A percentile compares a stretch with the other conserved stretches of the same genome.
These are phyloP conservation scores for Neonectria neomacrospora DNA, from an alignment of 2,329 filamentous ascomycete species.

Conservation along the genomic window DNA sequence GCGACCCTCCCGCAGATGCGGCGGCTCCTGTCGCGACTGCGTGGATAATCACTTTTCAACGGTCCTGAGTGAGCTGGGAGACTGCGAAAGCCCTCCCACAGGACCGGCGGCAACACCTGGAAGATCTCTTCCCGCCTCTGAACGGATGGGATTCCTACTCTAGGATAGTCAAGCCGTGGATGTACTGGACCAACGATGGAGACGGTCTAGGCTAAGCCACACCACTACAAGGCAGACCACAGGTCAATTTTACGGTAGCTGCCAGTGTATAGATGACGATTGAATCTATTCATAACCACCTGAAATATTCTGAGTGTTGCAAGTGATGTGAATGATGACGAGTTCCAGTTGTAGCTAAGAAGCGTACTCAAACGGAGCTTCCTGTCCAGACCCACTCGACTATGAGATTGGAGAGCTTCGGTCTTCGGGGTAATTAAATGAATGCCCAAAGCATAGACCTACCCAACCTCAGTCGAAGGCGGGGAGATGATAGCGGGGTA, in stretches of 20 bases:
- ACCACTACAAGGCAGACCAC: conserved; percentile 40
- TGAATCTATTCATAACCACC: conserved; percentile 61
- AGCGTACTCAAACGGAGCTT: background rate
- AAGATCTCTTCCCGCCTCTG: conserved; percentile 36
- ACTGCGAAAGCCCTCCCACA: conserved; percentile 25
- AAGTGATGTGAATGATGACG: background rate
- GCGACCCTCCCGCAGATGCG: conserved; percentile 56
- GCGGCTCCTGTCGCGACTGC: conserved; percentile 41
- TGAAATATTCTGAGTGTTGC: background rate
- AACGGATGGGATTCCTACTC: conserved; percentile 41
- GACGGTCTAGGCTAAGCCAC: conserved; percentile 50
- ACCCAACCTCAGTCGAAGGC: conserved; percentile 20
- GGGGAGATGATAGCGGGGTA: conserved; percentile 24
- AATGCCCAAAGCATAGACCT: background rate
- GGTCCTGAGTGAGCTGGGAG: conserved; percentile 45
- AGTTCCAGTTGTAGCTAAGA: background rate
- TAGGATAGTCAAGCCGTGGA: conserved; percentile 41
- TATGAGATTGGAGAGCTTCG: conserved; percentile 4
- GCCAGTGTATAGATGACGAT: conserved; percentile 59
- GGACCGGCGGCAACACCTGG: conserved; percentile 36
- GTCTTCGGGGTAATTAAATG: conserved; percentile 21
- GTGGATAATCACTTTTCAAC: conserved; percentile 44
- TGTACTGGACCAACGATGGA: conserved; percentile 44
- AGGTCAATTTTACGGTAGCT: conserved; percentile 35
- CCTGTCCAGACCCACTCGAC: background rate